Base-by-base conservation (phyloP, 2,329 filamentous ascomycete species). In the Sporothrix brunneoviolacea region DNA sequence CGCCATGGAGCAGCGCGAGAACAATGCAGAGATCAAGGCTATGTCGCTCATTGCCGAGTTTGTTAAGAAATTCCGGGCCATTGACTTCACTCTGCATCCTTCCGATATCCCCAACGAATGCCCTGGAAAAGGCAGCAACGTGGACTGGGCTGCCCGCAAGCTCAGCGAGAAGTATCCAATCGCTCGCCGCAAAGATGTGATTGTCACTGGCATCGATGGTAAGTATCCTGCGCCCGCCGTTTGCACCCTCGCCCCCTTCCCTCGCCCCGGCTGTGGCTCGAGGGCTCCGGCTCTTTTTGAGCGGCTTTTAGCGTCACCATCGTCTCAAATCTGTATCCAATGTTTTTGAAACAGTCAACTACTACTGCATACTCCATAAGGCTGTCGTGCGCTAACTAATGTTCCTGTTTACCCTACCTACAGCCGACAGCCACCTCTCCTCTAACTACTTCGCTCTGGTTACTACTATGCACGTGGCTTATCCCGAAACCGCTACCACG, bases 161-260 rank as follows among this genome's bases (percentile, higher is more conserved):
- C 71, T 84, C 46, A 83, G 80, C 62, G 74, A 76, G 59, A 80
- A 75, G 59, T 85, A 86, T 58, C 63, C 73, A 5, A 67, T 76
- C 51, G 62, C 62, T 8, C 59, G 68, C 57, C 72, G 80, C 53
- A 78, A 76, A 57, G 76, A 86, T 60, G 78, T 86, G 4, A 75
- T 88, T 42, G 71, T 88, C 51, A 88, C 84, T 0, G 80, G 82
- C 45, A 85, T 88, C 62, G 84, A 88, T 70, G 82, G 84, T 86
- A 74, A 55, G 80, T 70, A 24, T 18, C 22, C n/a, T n/a, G n/a
- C n/a, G n/a, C n/a, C n/a, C n/a, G n/a, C n/a, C n/a, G n/a, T n/a
- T n/a, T n/a, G n/a, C n/a, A n/a, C n/a, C n/a, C n/a, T n/a, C n/a
- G n/a, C n/a, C n/a, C n/a, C n/a, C n/a, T n/a, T n/a, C n/a, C n/a